Evolutionary conservation across 345 rosid genomes (phyloP).

Genomic region (Combretum micranthum): DNA sequence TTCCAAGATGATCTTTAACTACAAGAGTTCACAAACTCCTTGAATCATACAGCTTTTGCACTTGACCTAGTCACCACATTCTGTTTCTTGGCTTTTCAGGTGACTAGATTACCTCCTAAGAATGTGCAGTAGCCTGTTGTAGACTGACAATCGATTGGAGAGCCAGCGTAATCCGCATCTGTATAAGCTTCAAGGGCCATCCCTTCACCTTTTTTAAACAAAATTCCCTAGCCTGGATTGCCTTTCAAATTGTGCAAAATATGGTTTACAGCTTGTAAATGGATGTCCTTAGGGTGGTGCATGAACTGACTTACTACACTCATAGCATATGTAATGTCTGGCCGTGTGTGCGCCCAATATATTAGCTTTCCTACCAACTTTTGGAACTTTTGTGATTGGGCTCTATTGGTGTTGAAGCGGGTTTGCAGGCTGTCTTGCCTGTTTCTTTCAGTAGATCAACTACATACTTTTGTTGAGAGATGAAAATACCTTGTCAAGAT

Average conservation of each 20-base stretch:
- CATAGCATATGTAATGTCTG: neutral
- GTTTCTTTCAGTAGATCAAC: too few species aligned
- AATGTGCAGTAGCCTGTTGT: too few species aligned
- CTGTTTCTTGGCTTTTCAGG: neutral
- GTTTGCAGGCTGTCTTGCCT: too few species aligned
- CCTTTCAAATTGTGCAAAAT: neutral
- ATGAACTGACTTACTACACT: constrained; percentile 4
- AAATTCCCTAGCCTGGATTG: neutral
- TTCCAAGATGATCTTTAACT: neutral
- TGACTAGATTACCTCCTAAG: too few species aligned
- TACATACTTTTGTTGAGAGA: too few species aligned
- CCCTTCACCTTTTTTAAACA: neutral
- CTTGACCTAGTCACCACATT: neutral
- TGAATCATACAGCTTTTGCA: neutral
- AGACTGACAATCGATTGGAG: neutral
- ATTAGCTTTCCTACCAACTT: neutral
- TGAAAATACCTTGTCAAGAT: too few species aligned
- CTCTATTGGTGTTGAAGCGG: too few species aligned
- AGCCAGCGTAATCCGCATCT: neutral
- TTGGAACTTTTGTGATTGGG: too few species aligned
- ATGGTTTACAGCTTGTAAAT: neutral
- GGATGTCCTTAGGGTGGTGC: neutral
- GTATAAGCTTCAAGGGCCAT: neutral
- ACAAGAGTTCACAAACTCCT: neutral
- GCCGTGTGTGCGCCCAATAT: neutral